Evolutionary conservation across 164 flowering plant species (phyloP), one percentile per base, ranked within the genome.

Genomic region (Malania oleifera): DNA sequence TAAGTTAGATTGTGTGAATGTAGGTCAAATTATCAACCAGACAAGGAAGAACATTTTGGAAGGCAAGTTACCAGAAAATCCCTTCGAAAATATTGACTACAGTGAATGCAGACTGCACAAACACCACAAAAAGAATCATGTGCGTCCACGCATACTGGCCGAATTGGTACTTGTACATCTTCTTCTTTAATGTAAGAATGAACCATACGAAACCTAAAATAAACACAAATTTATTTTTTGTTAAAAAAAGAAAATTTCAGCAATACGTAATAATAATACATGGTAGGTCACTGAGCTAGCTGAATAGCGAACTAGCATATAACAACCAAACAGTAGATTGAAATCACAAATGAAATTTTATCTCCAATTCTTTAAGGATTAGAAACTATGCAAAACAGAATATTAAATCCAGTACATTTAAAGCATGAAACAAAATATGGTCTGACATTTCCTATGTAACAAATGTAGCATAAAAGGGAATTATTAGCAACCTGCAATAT

Each of bases 101-200:
- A 31, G 95, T 84, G 70, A 92, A 92, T 5, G 98, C 67, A 17
- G 98, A 87, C 71, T 89, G 98, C 0, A 86, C 68, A 70, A 92
- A 92, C 66, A 89, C 97, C 61, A 89, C 91, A 65, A 92, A 84
- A n/a, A 92, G 81, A 69, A 92, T 92, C 98, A 92, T 92, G 67
- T 89, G 98, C 6, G 97, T 92, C 98, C 98, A 92, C 57, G 98
- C 98, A 65, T 72, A 92, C 74, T 89, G 98, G 66, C 98, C 79
- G 77, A 92, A 92, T 61, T 92, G 98, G 78, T 92, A 92, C 80
- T 92, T 92, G 82, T 89, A 92, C 96, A 89, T 84, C 84, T 86
- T 89, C 83, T 87, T 89, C 88, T 92, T 92, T 47, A 92, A 67
- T 26, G 96, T 73, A 25, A 92, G 85, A 80, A 92, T 92, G 73